Conservation (phyloP, 1,284 basidiomycete genomes). For the Microstroma glucosiphilum region DNA sequence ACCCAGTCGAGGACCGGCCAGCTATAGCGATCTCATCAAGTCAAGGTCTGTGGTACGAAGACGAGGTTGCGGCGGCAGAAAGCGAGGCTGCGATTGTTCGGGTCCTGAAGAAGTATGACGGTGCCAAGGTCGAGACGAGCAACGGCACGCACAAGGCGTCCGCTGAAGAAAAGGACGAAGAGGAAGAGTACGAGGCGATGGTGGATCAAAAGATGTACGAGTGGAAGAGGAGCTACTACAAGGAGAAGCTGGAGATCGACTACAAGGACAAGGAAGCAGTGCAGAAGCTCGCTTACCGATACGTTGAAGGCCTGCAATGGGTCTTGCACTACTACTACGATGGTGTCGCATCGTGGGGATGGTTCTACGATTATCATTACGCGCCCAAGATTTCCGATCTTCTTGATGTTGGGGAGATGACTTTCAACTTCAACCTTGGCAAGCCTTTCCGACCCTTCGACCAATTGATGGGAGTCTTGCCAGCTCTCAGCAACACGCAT, state of each 20-base stretch:
- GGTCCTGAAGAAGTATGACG: slow-evolving; percentile 79
- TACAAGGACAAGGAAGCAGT: slow-evolving; percentile 58
- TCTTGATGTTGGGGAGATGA: slow-evolving; percentile 67
- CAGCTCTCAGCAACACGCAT: slow-evolving; percentile 77
- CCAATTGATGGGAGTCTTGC: slow-evolving; percentile 96
- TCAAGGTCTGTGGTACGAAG: slow-evolving; percentile 20
- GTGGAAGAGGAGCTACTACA: slow-evolving; percentile 88
- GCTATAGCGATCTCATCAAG: slow-evolving; percentile 33
- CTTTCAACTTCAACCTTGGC: slow-evolving; percentile 78
- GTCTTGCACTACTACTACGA: slow-evolving; percentile 98
- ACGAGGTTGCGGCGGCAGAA: slow-evolving; percentile 52
- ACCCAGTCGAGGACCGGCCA: slow-evolving; percentile 32
- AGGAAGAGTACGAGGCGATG: slow-evolving; percentile 61
- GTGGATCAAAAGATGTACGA: slow-evolving; percentile 77
- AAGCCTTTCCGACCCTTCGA: slow-evolving; percentile 88
- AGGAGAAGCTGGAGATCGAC: slow-evolving; percentile 49
- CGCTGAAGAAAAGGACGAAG: slow-evolving; percentile 10
- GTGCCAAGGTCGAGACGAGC: slow-evolving; percentile 59
- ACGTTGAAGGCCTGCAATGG: slow-evolving; percentile 95
- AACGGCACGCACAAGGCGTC: slow-evolving; percentile 25
- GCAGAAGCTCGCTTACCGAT: slow-evolving; percentile 55
- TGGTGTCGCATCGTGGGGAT: slow-evolving; percentile 93
- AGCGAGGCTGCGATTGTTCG: slow-evolving; percentile 67
- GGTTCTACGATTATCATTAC: slow-evolving; percentile 99
- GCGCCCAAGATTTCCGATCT: slow-evolving; percentile 69